Conservation (phyloP, 1,284 basidiomycete genomes). For the Marasmius sp. region DNA sequence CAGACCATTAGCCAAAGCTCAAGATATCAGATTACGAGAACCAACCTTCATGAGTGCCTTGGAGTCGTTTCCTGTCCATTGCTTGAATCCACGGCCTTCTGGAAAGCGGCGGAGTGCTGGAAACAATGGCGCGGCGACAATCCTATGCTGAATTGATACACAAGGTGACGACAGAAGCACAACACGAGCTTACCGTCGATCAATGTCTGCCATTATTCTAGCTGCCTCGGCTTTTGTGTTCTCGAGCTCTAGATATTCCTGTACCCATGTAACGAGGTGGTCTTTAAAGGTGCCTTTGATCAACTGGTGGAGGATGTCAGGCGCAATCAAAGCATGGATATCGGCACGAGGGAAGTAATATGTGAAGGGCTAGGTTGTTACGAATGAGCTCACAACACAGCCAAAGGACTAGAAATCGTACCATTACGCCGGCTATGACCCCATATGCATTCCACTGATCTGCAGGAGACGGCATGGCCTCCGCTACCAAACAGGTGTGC, state of each 20-base stretch:
- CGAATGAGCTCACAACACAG: no score
- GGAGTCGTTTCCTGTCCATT: conserved; percentile 4
- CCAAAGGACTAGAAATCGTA: no score
- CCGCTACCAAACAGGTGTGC: no score
- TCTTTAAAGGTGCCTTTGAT: no score
- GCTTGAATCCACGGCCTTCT: background rate
- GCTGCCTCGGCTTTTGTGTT: background rate
- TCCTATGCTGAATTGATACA: background rate
- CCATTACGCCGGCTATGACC: no score
- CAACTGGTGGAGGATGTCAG: conserved; percentile 26
- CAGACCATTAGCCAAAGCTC: background rate
- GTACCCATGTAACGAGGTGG: conserved; percentile 22
- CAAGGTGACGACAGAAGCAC: background rate
- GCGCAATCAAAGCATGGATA: conserved; percentile 18
- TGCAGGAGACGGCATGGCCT: no score
- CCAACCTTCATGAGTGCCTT: conserved; percentile 14
- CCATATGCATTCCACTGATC: no score
- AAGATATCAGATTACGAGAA: background rate
- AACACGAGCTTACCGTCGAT: conserved; percentile 9
- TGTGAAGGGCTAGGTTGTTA: background rate
- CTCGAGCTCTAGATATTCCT: conserved; percentile 12
- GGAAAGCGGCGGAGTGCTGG: background rate
- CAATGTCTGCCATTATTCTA: conserved; percentile 16
- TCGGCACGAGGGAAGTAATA: conserved; percentile 6
- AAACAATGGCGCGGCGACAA: background rate